A percentile compares a stretch with the other conserved stretches of the same genome.
phyloP scores from a whole-genome alignment of 2,329 filamentous ascomycete genomes.

The Didymella segeticola region DNA sequence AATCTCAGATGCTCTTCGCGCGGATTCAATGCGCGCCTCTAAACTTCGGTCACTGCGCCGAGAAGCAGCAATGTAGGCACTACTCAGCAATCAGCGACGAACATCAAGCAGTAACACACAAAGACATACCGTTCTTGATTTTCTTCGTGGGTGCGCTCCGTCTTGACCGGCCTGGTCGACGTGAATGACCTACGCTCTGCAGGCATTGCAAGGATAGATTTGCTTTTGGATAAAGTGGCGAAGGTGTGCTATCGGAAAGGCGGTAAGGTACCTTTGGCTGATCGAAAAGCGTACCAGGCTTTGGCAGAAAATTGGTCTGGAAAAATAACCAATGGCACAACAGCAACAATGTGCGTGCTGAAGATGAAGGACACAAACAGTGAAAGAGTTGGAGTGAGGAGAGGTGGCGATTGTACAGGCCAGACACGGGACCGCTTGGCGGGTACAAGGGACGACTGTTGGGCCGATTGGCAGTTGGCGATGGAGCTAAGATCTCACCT shows the following conservation, averaged over 20 bases:
- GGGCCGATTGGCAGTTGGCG: slow-evolving; percentile 31
- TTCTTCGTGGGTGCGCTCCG: slow-evolving; percentile 78
- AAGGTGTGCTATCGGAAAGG: neutral
- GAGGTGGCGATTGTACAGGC: slow-evolving; percentile 33
- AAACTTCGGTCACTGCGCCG: slow-evolving; percentile 84
- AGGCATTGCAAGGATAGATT: slow-evolving; percentile 44
- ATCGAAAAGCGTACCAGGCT: too few relatives aligned
- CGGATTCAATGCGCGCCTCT: slow-evolving; percentile 87
- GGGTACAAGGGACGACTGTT: slow-evolving; percentile 33
- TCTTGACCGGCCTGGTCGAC: slow-evolving; percentile 60
- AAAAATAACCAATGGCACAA: neutral
- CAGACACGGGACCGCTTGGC: slow-evolving; percentile 25
- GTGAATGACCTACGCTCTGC: slow-evolving; percentile 45
- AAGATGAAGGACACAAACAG: neutral
- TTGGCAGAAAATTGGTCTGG: too few relatives aligned
- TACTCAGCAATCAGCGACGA: slow-evolving; percentile 42
- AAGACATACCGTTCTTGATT: slow-evolving; percentile 72
- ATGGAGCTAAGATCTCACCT: slow-evolving; percentile 27
- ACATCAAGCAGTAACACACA: neutral
- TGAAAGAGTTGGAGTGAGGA: slow-evolving; percentile 24
- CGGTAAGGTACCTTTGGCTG: neutral
- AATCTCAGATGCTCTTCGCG: slow-evolving; percentile 85
- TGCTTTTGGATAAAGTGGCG: neutral
- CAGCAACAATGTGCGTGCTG: too few relatives aligned
- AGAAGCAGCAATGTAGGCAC: slow-evolving; percentile 92